A percentile compares a stretch with the other conserved stretches of the same genome.
These are phyloP conservation scores for Teunomyces kruisii DNA, from an alignment of 805 yeast genomes.

Conservation along the genomic window DNA sequence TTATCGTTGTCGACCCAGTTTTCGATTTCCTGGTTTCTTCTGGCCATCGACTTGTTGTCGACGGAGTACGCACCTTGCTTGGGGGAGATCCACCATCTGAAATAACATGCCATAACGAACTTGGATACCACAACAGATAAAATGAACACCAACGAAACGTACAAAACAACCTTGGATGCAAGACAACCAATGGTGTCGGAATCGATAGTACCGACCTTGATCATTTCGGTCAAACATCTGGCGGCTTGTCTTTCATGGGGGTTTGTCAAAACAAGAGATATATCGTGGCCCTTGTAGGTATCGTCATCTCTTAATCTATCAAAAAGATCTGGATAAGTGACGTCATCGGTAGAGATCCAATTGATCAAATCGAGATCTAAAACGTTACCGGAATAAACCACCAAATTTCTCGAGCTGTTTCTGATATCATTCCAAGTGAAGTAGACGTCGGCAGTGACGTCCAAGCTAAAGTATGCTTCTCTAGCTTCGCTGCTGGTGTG, in stretches of 20 bases:
- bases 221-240: constrained; percentile 78
- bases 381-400: constrained; percentile 88
- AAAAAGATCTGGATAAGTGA: constrained; percentile 72
- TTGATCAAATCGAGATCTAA: constrained; percentile 74
- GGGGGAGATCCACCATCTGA: constrained; percentile 71
- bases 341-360: constrained; percentile 71
- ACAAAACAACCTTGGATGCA: constrained; percentile 81
- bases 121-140: constrained; percentile 74
- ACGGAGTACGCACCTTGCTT: constrained; percentile 76
- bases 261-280: constrained; percentile 68
- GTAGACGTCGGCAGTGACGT: constrained; percentile 70
- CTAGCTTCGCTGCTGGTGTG: constrained; percentile 77
- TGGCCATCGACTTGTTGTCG: constrained; percentile 58
- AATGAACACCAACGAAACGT: constrained; percentile 79
- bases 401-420: constrained; percentile 68
- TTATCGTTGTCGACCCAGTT: constrained; percentile 73
- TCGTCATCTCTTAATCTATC: constrained; percentile 57
- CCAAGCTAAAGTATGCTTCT: constrained; percentile 58
- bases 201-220: constrained; percentile 87
- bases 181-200: constrained; percentile 91
- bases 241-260: constrained; percentile 70
- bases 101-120: constrained; percentile 84
- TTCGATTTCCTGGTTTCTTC: constrained; percentile 69
- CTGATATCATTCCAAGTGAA: constrained; percentile 88
- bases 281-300: constrained; percentile 71